Evolutionary conservation across 805 yeast species (phyloP), one percentile per base, ranked within the genome.

Genomic region (Zygosaccharomyces kombuchaensis): DNA sequence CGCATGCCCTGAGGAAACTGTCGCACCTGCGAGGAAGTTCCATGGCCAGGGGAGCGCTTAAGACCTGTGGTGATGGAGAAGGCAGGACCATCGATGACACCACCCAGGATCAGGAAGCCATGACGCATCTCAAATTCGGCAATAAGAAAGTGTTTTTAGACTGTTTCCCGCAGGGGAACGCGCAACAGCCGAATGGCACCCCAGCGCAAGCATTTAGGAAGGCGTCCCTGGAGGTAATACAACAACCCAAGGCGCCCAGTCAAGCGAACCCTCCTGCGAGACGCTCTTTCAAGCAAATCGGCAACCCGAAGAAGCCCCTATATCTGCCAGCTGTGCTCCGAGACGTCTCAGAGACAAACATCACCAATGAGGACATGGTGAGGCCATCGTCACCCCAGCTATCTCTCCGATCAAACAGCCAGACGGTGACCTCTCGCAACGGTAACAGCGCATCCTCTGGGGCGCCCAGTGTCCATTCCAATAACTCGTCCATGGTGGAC

Each of bases 261-360:
- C 32, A 10, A 29, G 22, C 19, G 16, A 23, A 35, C 12, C 23
- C 23, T 3, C 12, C 31, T 10, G 37, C 50, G 9, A 59, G 55
- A 34, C 54, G 53, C 23, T 46, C 40, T 7, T 26, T 83, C 17
- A 84, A 81, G 60, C 95, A 88, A 58, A 80, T 89, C 50, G 80
- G 81, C 46, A 84, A 83, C 38, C 90, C 88, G 52, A 78, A 88
- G 62, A 84, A 87, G 58, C 96, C 97, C 8, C 70, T 90, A 70
- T 90, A 88, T 58, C 74, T 85, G 0, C 98, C 98, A 0, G 96
- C 96, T 0, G 98, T 90, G 9, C 71, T 90, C 43, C 75, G 87
- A 54, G 74, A 75, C 34, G 71, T 72, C 9, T 65, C 74, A 0
- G 65, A 62, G 46, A 72, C 76, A 1, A 72, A 72, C 40, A 56